Conservation (phyloP, 2,329 filamentous ascomycete genomes). For the Acrodontium crateriforme region DNA sequence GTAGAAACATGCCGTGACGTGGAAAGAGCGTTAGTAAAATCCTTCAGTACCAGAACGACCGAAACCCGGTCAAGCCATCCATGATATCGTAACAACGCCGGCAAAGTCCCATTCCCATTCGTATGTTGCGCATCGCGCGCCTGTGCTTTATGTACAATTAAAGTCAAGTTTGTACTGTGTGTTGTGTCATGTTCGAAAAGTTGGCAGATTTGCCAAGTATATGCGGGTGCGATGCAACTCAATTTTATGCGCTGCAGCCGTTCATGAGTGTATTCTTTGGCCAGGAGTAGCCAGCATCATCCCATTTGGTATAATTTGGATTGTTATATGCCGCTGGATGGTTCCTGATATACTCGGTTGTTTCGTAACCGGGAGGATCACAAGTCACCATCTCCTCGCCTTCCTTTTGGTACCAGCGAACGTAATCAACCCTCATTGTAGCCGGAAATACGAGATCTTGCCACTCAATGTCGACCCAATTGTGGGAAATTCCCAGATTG, state of each 20-base stretch:
- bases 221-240: no score
- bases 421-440: constrained; percentile 41
- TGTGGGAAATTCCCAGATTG: constrained; percentile 38
- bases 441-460: constrained; percentile 34
- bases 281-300: constrained; percentile 24
- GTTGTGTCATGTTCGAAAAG: no score
- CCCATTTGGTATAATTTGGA: constrained; percentile 37
- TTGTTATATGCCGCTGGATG: constrained; percentile 37
- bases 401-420: constrained; percentile 40
- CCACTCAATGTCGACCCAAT: constrained; percentile 36
- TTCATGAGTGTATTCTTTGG: constrained; percentile 32
- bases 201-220: no score
- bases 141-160: no score
- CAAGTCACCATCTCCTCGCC: constrained; percentile 37
- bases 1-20: no score
- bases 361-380: constrained; percentile 40
- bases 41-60: no score
- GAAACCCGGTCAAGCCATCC: no score
- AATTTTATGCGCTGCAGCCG: constrained; percentile 21
- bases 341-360: constrained; percentile 36
- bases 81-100: no score
- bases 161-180: no score
- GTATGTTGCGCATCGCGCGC: no score
- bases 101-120: no score
- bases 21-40: no score